Evolutionary conservation across 345 rosid genomes (phyloP).

Genomic region (Eucalyptus curtisii): DNA sequence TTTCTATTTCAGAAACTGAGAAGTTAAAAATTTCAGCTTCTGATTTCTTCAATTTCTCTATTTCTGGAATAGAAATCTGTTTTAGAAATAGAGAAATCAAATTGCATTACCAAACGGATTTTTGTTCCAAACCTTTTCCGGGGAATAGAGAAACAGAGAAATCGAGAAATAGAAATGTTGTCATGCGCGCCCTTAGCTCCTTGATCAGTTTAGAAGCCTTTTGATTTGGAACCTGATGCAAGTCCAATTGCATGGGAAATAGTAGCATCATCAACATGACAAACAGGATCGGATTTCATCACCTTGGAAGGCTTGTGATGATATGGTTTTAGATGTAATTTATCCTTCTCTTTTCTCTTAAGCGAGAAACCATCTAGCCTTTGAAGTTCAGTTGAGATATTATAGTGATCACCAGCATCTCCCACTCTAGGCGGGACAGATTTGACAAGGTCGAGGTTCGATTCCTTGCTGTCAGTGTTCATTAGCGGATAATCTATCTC

Average conservation of each 20-base stretch:
- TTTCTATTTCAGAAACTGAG: too few relatives aligned
- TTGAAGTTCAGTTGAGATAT: background rate
- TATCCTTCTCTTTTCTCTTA: background rate
- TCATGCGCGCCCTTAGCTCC: too few relatives aligned
- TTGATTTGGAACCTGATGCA: background rate
- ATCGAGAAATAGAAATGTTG: too few relatives aligned
- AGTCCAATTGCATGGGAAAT: background rate
- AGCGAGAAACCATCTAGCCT: background rate
- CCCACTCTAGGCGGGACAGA: background rate
- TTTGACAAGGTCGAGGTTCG: background rate
- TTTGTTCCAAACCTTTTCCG: too few relatives aligned
- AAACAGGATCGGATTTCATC: background rate
- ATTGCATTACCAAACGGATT: too few relatives aligned
- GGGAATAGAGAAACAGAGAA: too few relatives aligned
- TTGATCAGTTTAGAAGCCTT: background rate
- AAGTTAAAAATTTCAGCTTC: too few relatives aligned
- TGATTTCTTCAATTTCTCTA: too few relatives aligned
- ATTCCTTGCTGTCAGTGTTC: background rate
- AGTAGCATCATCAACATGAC: background rate
- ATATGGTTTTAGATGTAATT: background rate
- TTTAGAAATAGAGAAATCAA: too few relatives aligned
- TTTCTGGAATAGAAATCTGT: too few relatives aligned
- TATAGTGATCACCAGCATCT: background rate
- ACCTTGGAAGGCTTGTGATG: background rate
- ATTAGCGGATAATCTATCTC: background rate